Evolutionary conservation across 2,329 filamentous ascomycete species (phyloP).

Genomic region (Aspergillus sojae): DNA sequence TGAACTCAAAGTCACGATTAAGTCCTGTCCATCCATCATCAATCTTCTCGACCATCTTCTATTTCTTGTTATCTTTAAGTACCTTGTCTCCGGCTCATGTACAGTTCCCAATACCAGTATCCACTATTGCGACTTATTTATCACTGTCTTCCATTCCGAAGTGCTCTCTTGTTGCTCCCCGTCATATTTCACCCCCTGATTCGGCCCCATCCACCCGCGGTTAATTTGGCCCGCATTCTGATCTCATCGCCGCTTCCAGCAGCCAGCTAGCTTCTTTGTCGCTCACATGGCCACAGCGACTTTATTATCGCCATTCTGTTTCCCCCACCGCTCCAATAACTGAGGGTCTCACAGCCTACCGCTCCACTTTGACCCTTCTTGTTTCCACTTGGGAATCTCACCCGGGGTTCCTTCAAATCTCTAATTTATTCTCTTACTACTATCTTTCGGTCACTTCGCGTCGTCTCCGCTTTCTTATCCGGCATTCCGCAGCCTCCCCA

Average conservation of each 20-base stretch:
- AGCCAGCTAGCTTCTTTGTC: constrained; percentile 18
- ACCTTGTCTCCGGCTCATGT: constrained; percentile 2
- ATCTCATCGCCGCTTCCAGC: constrained; percentile 29
- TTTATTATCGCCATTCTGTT: constrained; percentile 19
- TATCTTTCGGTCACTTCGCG: constrained; percentile 15
- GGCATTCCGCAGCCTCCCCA: constrained; percentile 21
- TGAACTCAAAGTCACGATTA: constrained; percentile 16
- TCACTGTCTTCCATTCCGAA: not conserved
- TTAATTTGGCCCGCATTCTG: constrained; percentile 24
- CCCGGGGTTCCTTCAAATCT: constrained; percentile 2
- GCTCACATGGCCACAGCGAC: constrained; percentile 34
- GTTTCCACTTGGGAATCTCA: constrained; percentile 3
- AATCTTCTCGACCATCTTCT: constrained; percentile 1
- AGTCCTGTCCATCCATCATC: constrained; percentile 10
- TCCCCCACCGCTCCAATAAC: constrained; percentile 15
- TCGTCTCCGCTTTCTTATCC: constrained; percentile 25
- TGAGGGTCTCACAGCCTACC: constrained; percentile 13
- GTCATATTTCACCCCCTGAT: constrained; percentile 3
- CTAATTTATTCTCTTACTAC: constrained; percentile 12
- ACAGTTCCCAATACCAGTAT: not conserved
- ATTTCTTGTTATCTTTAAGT: not conserved
- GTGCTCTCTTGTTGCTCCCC: not conserved
- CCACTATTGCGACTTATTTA: not conserved
- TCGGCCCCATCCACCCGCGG: constrained; percentile 22
- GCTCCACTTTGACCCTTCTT: constrained; percentile 12